Evolutionary conservation across 495 filamentous ascomycete species (phyloP), one percentile per base, ranked within the genome.

Genomic region (Lepraria neglecta): DNA sequence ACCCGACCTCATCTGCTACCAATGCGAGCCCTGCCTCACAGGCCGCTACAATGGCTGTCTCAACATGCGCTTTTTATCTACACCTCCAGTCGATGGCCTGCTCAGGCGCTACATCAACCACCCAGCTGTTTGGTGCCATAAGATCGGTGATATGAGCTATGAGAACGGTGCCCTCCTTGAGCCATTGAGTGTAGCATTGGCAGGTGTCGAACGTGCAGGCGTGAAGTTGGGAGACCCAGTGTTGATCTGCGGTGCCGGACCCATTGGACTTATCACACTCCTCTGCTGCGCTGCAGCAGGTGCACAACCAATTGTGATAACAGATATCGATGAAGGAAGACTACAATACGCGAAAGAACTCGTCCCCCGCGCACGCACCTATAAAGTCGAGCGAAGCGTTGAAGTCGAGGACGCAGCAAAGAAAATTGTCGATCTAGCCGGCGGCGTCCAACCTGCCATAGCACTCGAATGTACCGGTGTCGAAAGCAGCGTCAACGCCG

Each of bases 81-180:
- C 84, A 0, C 91, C 91, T 11, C 89, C 90, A 1, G 79, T 82
- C 68, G 67, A 84, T 64, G 92, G 92, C 33, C 89, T 90, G 0
- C 76, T 97, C 44, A 81, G 87, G 4, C 85, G 87, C 52, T 95
- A 88, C 76, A 95, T 87, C 76, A 72, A 74, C 33, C 76, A 90
- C 3, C 88, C 90, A 1, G 84, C 82, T 51, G 89, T 95, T 69
- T 92, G 90, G 70, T 91, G 87, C 75, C 91, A 92, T 69, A 86
- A 85, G 74, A 80, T 97, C 3, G 78, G 79, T 2, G 68, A 76
- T 61, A 82, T 94, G 35, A 79, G 78, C 0, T 76, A 91, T 15
- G 85, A 91, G 68, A 90, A 96, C 70, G 91, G 89, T n/a, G 89
- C 88, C 7, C 75, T 96, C 30, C 81, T 95, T 60, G 91, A 96